Evolutionary conservation across 495 filamentous ascomycete species (phyloP).

Genomic region (Trichoderma parareesei): DNA sequence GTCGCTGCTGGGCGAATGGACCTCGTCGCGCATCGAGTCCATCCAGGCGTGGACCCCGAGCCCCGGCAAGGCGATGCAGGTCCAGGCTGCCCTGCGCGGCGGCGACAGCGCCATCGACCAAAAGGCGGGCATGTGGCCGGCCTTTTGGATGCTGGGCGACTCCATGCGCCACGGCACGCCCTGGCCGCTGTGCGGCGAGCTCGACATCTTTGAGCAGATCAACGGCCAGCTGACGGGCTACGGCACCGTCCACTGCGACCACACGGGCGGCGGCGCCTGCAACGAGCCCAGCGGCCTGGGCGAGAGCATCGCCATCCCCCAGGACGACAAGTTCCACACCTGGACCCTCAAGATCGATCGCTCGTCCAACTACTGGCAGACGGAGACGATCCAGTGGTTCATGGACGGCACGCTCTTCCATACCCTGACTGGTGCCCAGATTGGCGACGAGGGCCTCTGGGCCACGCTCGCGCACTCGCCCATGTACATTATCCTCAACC

Average conservation of each 20-base stretch:
- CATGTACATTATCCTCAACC: slow-evolving; percentile 40
- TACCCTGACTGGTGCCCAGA: slow-evolving; percentile 29
- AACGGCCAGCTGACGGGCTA: slow-evolving; percentile 36
- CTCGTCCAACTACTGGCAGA: slow-evolving; percentile 21
- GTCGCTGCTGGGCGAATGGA: slow-evolving; percentile 32
- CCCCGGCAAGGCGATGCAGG: slow-evolving; percentile 30
- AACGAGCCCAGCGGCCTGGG: slow-evolving; percentile 35
- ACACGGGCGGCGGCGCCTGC: slow-evolving; percentile 32
- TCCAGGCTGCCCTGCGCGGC: slow-evolving; percentile 34
- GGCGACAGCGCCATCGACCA: slow-evolving; percentile 22
- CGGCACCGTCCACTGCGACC: slow-evolving; percentile 44
- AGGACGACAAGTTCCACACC: slow-evolving; percentile 35
- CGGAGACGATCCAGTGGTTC: slow-evolving; percentile 38
- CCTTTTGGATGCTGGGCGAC: slow-evolving; percentile 46
- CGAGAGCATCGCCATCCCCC: slow-evolving; percentile 21
- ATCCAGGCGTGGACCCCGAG: slow-evolving; percentile 32
- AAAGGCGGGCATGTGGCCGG: slow-evolving; percentile 46
- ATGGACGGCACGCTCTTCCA: slow-evolving; percentile 34
- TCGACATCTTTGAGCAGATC: slow-evolving; percentile 46
- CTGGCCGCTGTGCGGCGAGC: slow-evolving; percentile 45
- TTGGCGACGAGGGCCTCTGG: slow-evolving; percentile 38
- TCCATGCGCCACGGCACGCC: slow-evolving; percentile 37
- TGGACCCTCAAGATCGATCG: slow-evolving; percentile 1
- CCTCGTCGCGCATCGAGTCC: slow-evolving; percentile 42
- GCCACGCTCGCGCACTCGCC: slow-evolving; percentile 37